These are phyloP conservation scores for Ochetophila trinervis DNA, from an alignment of 306 rosid species.

Conservation along the genomic window DNA sequence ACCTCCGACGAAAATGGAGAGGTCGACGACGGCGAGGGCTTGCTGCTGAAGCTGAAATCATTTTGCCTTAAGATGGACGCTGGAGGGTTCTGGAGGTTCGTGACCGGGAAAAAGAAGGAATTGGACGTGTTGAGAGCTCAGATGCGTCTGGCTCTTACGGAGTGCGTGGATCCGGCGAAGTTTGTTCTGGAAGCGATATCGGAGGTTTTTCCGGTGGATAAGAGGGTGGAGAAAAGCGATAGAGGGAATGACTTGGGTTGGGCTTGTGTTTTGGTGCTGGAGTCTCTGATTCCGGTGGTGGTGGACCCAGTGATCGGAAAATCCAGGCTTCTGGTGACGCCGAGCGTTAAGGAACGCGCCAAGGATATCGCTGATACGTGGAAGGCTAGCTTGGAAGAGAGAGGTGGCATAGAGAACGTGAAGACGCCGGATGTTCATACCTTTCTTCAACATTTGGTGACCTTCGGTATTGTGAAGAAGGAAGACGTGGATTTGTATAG, in stretches of 20 bases:
- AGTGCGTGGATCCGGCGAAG: conserved; percentile 88
- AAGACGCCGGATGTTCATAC: conserved; percentile 95
- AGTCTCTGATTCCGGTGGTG: conserved; percentile 73
- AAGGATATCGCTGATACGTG: conserved; percentile 79
- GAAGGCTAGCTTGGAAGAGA: conserved; percentile 85
- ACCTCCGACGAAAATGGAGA: conserved; percentile 58
- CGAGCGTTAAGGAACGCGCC: conserved; percentile 63
- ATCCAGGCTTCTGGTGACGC: conserved; percentile 81
- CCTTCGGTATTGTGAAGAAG: conserved; percentile 83
- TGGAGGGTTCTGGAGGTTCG: conserved; percentile 66
- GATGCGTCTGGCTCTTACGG: conserved; percentile 60
- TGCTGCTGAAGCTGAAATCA: conserved; percentile 53
- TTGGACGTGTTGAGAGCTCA: conserved; percentile 64
- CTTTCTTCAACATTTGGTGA: conserved; percentile 90
- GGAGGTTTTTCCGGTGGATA: conserved; percentile 87
- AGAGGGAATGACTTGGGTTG: conserved; percentile 73
- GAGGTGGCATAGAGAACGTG: conserved; percentile 88
- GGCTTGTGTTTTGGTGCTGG: conserved; percentile 92
- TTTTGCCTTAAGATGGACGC: conserved; percentile 77
- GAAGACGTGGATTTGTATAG: conserved; percentile 67
- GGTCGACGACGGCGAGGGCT: conserved; percentile 75
- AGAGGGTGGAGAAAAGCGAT: conserved; percentile 57
- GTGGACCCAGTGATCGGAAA: conserved; percentile 84
- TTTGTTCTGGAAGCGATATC: conserved; percentile 85
- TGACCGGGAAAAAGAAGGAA: conserved; percentile 77